Evolutionary conservation across 352 stramenopile genomes (phyloP).

Genomic region (Plasmopara viticola): DNA sequence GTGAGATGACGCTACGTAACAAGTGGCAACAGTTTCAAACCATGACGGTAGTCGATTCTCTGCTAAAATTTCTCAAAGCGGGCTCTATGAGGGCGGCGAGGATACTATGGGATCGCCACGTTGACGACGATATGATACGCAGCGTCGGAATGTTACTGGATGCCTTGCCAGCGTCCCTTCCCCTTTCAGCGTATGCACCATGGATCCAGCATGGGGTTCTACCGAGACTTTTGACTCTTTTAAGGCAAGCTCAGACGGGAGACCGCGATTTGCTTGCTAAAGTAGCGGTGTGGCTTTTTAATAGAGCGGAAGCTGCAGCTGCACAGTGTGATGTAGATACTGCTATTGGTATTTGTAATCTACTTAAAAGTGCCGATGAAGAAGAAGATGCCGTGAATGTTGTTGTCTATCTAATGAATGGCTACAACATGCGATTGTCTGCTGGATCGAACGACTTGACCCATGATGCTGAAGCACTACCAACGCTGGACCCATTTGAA

Average conservation of each 20-base stretch:
- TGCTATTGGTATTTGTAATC: constrained; percentile 27
- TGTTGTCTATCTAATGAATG: constrained; percentile 13
- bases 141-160: constrained; percentile 35
- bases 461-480: neutral
- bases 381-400: neutral
- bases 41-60: constrained; percentile 27
- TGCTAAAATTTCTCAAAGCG: constrained; percentile 38
- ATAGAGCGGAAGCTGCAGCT: constrained; percentile 24
- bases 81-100: constrained; percentile 47
- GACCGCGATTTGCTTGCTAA: constrained; percentile 16
- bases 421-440: constrained; percentile 21
- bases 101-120: constrained; percentile 53
- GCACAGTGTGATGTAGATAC: constrained; percentile 23
- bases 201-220: constrained; percentile 56
- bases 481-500: constrained; percentile 9
- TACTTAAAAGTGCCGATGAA: constrained; percentile 14
- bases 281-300: constrained; percentile 28
- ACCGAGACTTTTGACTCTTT: constrained; percentile 28
- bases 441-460: neutral
- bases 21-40: constrained; percentile 37
- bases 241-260: constrained; percentile 10
- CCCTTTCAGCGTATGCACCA: constrained; percentile 37
- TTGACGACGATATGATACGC: constrained; percentile 24
- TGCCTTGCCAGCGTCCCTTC: constrained; percentile 31
- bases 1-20: constrained; percentile 4